Conservation (phyloP, 1,284 basidiomycete species). For the Ceratobasidium sp. region DNA sequence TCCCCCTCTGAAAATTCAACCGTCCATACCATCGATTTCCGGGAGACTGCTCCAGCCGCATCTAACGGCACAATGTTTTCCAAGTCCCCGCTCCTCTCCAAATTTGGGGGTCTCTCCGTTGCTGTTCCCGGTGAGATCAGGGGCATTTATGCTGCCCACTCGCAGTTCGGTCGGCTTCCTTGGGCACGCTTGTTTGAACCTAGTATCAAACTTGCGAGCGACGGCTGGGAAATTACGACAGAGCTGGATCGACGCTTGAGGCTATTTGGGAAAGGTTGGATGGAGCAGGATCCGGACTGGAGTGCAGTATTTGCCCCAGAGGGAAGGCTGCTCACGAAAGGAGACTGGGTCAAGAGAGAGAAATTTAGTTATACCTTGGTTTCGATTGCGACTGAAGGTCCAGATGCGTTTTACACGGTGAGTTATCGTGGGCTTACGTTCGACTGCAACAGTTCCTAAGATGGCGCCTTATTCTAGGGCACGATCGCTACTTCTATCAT, state of each 20-base stretch:
- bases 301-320: constrained; percentile 79
- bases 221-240: constrained; percentile 66
- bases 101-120: constrained; percentile 81
- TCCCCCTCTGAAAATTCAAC: constrained; percentile 61
- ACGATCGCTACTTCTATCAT: constrained; percentile 79
- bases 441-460: constrained; percentile 42
- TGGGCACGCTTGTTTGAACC: constrained; percentile 85
- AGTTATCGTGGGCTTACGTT: constrained; percentile 47
- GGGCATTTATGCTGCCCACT: constrained; percentile 83
- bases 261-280: constrained; percentile 52
- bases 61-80: constrained; percentile 81
- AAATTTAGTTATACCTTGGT: constrained; percentile 76
- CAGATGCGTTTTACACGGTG: constrained; percentile 80
- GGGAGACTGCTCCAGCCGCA: constrained; percentile 83
- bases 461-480: constrained; percentile 60
- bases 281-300: constrained; percentile 85
- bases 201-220: constrained; percentile 73
- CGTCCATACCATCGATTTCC: constrained; percentile 85
- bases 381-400: constrained; percentile 72
- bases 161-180: constrained; percentile 78
- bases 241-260: constrained; percentile 46
- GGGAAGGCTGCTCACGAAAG: constrained; percentile 76
- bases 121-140: constrained; percentile 89
- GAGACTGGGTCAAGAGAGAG: constrained; percentile 74
- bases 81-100: constrained; percentile 62